These are phyloP conservation scores for Geranium brycei DNA, from an alignment of 345 rosid species.

Conservation along the genomic window DNA sequence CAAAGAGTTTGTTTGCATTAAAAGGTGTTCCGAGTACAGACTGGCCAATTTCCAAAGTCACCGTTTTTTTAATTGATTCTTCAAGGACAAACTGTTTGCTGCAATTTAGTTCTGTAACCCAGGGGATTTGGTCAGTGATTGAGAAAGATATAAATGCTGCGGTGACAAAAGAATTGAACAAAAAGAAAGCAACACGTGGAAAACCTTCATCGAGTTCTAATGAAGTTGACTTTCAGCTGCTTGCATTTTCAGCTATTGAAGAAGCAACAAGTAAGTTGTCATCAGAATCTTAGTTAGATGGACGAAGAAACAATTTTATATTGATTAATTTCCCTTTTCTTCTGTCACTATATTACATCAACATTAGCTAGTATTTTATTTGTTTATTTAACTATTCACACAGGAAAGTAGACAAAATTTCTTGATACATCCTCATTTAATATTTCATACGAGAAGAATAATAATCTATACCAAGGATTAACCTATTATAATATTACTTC, in stretches of 20 bases:
- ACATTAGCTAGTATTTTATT: not conserved
- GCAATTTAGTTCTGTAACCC: conserved; percentile 32
- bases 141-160: conserved; percentile 35
- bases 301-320: not conserved
- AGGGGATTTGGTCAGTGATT: conserved; percentile 69
- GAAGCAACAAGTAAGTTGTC: conserved; percentile 34
- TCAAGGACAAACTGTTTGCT: conserved; percentile 39
- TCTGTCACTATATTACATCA: not conserved
- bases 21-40: conserved; percentile 24
- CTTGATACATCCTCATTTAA: not conserved
- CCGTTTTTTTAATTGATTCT: conserved; percentile 47
- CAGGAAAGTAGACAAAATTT: not conserved
- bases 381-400: not conserved
- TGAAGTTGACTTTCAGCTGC: conserved; percentile 27
- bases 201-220: conserved; percentile 12
- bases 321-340: not conserved
- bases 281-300: not conserved
- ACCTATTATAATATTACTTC: too few species aligned
- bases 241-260: conserved; percentile 54
- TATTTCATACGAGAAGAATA: not conserved
- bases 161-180: conserved; percentile 12
- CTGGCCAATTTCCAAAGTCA: conserved; percentile 47
- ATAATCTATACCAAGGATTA: too few species aligned
- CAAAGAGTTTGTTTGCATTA: conserved; percentile 35
- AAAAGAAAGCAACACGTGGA: conserved; percentile 25